A percentile compares a stretch with the other conserved stretches of the same genome.
Evolutionary conservation across 805 yeast genomes (phyloP).

Genomic region (Candida nonsorbophila): DNA sequence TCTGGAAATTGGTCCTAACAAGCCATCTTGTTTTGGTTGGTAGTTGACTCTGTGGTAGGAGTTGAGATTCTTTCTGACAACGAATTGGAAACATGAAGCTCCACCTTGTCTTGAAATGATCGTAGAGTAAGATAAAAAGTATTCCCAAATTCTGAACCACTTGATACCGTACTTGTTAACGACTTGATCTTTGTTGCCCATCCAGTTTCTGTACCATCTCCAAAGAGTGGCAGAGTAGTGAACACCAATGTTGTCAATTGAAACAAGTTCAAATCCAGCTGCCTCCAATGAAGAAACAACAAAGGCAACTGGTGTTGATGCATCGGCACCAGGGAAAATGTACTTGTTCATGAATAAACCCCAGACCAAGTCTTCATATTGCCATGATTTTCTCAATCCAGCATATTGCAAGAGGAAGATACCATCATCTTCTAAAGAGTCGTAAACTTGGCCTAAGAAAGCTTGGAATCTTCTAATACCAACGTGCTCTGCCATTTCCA

Average conservation of each 20-base stretch:
- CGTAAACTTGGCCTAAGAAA: slow-evolving; percentile 75
- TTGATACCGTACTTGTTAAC: slow-evolving; percentile 76
- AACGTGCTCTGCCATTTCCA: slow-evolving; percentile 96
- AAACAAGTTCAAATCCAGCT: slow-evolving; percentile 80
- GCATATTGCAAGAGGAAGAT: slow-evolving; percentile 83
- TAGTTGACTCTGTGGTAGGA: slow-evolving; percentile 78
- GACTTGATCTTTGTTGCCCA: slow-evolving; percentile 72
- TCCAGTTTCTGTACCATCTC: slow-evolving; percentile 95
- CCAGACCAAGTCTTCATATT: slow-evolving; percentile 90
- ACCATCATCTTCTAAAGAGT: slow-evolving; percentile 90
- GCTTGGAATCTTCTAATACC: slow-evolving; percentile 79
- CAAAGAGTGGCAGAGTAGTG: slow-evolving; percentile 87
- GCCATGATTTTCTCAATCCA: slow-evolving; percentile 89
- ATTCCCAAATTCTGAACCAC: slow-evolving; percentile 95
- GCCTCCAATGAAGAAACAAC: slow-evolving; percentile 73
- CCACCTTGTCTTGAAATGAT: slow-evolving; percentile 90
- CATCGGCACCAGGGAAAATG: slow-evolving; percentile 97
- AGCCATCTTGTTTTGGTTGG: slow-evolving; percentile 72
- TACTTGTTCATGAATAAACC: slow-evolving; percentile 95
- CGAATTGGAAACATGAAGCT: slow-evolving; percentile 88
- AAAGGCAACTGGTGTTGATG: slow-evolving; percentile 87
- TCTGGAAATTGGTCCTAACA: slow-evolving; percentile 52
- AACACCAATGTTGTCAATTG: slow-evolving; percentile 85
- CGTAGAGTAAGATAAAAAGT: slow-evolving; percentile 75
- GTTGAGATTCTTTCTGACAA: slow-evolving; percentile 84